Evolutionary conservation across 108 stramenopile genomes (phyloP).

Genomic region (Aurantiochytrium sp.): DNA sequence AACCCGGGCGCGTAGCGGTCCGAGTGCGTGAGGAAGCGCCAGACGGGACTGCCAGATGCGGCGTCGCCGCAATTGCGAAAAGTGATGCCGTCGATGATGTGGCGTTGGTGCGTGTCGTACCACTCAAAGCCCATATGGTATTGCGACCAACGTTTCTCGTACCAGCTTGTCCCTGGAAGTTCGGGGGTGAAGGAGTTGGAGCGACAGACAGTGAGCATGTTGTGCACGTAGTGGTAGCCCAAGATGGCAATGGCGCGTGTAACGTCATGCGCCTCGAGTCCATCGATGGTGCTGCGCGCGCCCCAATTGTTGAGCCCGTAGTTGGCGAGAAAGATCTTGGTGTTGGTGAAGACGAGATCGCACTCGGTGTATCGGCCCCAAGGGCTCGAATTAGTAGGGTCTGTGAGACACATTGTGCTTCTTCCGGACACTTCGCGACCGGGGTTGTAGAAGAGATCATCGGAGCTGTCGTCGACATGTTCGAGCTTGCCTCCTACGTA

Average conservation of each 20-base stretch:
- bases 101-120: not conserved
- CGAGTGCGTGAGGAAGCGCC: not conserved
- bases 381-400: not conserved
- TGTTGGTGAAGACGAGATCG: not conserved
- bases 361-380: not conserved
- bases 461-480: not conserved
- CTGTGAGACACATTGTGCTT: not conserved
- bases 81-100: not conserved
- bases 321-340: not conserved
- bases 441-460: not conserved
- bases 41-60: not conserved
- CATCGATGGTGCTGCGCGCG: not conserved
- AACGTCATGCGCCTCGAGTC: not conserved
- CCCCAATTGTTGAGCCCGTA: not conserved
- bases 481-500: not conserved
- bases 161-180: not conserved
- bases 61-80: slow-evolving; percentile 5
- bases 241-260: not conserved
- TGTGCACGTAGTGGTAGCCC: not conserved
- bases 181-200: not conserved
- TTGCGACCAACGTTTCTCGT: not conserved
- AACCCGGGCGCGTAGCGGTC: not conserved
- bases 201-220: not conserved
- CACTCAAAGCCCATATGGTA: not conserved
- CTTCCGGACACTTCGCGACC: not conserved